Conservation (phyloP, 352 stramenopile genomes). For the Thalassiosira mediterranea region DNA sequence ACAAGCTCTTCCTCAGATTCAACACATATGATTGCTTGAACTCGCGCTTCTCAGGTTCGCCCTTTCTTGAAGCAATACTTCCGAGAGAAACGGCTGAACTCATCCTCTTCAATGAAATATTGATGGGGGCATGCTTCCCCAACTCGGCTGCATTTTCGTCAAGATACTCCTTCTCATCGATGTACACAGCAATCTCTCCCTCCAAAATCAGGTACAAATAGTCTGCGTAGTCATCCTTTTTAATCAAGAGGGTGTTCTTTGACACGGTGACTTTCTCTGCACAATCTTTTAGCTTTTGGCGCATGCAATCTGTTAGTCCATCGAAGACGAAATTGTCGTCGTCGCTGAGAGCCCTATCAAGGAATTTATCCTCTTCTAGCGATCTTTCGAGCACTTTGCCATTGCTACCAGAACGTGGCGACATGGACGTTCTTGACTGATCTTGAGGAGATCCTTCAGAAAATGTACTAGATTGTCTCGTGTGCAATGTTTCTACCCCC, state of each 20-base stretch:
- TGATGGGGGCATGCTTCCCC: conserved; percentile 31
- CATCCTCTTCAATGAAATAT: conserved; percentile 13
- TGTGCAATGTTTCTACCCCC: conserved; percentile 34
- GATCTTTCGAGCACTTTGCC: no score
- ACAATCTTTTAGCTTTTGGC: conserved; percentile 38
- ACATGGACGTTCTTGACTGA: neutral
- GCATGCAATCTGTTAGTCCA: conserved; percentile 28
- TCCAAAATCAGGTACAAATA: conserved; percentile 51
- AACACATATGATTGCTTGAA: conserved; percentile 54
- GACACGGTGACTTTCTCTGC: conserved; percentile 39
- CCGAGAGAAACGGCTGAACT: neutral
- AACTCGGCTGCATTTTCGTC: conserved; percentile 51
- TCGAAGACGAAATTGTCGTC: conserved; percentile 57
- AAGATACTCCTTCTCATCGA: conserved; percentile 45
- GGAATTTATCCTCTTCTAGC: conserved; percentile 41
- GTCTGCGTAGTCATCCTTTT: conserved; percentile 35
- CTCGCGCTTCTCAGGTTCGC: no score
- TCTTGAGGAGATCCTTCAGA: no score
- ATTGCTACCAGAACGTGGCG: neutral
- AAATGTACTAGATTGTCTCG: neutral
- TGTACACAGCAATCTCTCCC: conserved; percentile 48
- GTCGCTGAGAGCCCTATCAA: conserved; percentile 38
- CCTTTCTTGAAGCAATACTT: neutral
- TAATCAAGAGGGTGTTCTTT: conserved; percentile 36
- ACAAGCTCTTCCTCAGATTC: conserved; percentile 48